Evolutionary conservation across 257 asterid genomes (phyloP), one percentile per base, ranked within the genome.

Genomic region (Solanum clarkiae): DNA sequence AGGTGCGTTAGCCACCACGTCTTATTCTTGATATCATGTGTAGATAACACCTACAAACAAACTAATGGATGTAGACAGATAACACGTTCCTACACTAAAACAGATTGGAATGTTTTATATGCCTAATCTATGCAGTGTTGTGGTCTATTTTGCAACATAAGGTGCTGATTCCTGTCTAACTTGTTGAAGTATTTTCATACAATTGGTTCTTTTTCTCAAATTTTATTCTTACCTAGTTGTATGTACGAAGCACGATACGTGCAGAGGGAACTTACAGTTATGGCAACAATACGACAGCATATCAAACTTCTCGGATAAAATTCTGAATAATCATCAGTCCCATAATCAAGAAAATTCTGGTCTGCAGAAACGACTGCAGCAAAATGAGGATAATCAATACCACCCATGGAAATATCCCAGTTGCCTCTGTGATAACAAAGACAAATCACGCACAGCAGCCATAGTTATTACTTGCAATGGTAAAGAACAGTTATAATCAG

Each of bases 361-460:
- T 88, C 88, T 13, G 84, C n/a, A 20, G 95, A 71, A 26, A 85
- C 89, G 90, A 89, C 86, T 26, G 97, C 83, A 81, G 90, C 82
- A 66, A 89, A 89, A 18, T 88, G 94, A 86, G 88, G 87, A 88
- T 86, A 84, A 32, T 89, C 86, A 63, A 89, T 87, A 87, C 88
- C 95, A 72, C 95, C 90, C 81, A 93, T 88, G 24, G 96, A 86
- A 79, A 94, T 90, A 88, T 92, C 93, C 99, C 98, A 96, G 83
- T 90, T 88, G 63, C 94, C 97, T 89, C 98, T 94, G 92, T 69
- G 65, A 54, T 53, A 57, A 17, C 11, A 18, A 66, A 60, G 20
- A 16, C 49, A 75, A 49, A 40, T 7, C 45, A 49, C 44, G 57
- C 79, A 59, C 51, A 79, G 26, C 2, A 14, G 16, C 22, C 7